A percentile compares a stretch with the other conserved stretches of the same genome.
These are phyloP conservation scores for Reutealis trisperma DNA, from an alignment of 345 rosid species.

Conservation along the genomic window DNA sequence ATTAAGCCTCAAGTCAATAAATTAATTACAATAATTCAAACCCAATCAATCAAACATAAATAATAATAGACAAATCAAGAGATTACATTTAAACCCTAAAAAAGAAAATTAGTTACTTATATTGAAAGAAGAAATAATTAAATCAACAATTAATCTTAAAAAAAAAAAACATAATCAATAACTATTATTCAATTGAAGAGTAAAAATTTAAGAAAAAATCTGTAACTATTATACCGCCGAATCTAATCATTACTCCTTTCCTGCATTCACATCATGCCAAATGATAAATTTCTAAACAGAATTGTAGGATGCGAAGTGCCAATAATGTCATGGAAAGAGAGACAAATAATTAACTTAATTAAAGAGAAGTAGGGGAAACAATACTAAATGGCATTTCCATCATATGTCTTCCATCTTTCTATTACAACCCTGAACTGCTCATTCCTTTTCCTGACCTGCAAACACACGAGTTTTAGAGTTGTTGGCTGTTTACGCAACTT, in stretches of 20 bases:
- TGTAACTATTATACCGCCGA: no score
- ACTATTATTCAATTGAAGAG: no score
- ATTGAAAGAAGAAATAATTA: no score
- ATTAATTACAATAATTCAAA: no score
- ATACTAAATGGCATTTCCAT: slow-evolving; percentile 39
- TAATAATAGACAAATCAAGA: no score
- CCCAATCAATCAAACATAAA: no score
- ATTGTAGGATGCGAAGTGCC: not conserved
- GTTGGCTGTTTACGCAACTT: not conserved
- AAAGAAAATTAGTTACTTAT: no score
- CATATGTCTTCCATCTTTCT: slow-evolving; percentile 64
- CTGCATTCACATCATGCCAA: not conserved
- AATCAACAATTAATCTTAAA: no score
- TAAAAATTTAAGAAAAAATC: no score
- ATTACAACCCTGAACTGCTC: slow-evolving; percentile 46
- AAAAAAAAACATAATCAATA: no score
- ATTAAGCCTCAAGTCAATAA: no score
- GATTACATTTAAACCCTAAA: no score
- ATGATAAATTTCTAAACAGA: not conserved
- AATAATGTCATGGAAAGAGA: not conserved
- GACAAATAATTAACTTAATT: not conserved
- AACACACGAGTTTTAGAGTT: not conserved
- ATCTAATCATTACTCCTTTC: not conserved
- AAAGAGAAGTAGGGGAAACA: not conserved
- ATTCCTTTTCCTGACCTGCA: slow-evolving; percentile 58